phyloP scores from a whole-genome alignment of 176 grass and related monocot genomes.

The Puya raimondii region DNA sequence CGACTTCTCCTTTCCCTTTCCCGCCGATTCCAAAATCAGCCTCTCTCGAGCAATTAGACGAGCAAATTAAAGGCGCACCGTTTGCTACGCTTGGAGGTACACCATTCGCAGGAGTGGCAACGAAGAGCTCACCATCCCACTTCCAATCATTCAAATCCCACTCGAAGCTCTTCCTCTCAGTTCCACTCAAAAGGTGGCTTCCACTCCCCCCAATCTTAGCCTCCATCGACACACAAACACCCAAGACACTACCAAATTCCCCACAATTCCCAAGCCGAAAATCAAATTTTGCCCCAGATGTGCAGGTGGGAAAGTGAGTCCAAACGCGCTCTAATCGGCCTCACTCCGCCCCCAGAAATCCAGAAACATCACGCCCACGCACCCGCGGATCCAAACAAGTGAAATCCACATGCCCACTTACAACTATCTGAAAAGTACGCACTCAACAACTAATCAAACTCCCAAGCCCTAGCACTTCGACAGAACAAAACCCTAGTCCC shows the following conservation, averaged over 20 bases:
- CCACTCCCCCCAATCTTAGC: constrained; percentile 12
- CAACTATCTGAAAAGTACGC: not conserved
- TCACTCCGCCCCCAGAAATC: constrained; percentile 18
- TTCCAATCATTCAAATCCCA: constrained; percentile 32
- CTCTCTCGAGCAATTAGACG: constrained; percentile 51
- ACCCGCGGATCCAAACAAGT: constrained; percentile 23
- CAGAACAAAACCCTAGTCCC: not conserved
- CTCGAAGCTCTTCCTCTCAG: constrained; percentile 3
- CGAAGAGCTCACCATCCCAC: constrained; percentile 28
- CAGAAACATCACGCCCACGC: constrained; percentile 13
- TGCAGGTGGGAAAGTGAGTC: not conserved
- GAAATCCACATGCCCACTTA: constrained; percentile 18
- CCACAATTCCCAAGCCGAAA: not conserved
- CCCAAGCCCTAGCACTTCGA: no score
- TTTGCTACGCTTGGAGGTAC: constrained; percentile 2
- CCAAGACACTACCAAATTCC: not conserved
- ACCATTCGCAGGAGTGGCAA: constrained; percentile 42
- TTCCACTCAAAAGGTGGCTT: constrained; percentile 8
- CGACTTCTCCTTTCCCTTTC: constrained; percentile 30
- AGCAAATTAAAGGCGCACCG: constrained; percentile 32
- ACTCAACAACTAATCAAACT: not conserved
- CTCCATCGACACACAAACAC: constrained; percentile 8
- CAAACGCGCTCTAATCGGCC: not conserved
- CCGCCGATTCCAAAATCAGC: constrained; percentile 11
- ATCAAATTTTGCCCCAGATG: not conserved